Conservation (phyloP, 2,329 filamentous ascomycete species). For the Stenocarpella maydis region DNA sequence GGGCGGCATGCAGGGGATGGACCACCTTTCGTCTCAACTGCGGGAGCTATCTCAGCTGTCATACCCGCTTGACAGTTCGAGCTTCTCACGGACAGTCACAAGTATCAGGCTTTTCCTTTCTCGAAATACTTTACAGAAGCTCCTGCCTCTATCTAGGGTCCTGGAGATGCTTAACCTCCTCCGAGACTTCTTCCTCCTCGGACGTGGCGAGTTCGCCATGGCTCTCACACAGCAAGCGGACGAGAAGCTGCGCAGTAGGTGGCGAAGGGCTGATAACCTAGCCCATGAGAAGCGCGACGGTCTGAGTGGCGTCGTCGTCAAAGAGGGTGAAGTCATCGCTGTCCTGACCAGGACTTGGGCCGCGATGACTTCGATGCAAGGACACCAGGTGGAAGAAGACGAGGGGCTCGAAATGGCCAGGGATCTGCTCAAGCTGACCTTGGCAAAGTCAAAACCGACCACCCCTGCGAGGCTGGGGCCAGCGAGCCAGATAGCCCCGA, state of each 20-base stretch:
- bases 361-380: slow-evolving; percentile 77
- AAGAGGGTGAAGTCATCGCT: slow-evolving; percentile 85
- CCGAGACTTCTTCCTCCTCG: slow-evolving; percentile 86
- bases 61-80: slow-evolving; percentile 77
- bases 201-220: slow-evolving; percentile 90
- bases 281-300: slow-evolving; percentile 65
- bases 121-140: slow-evolving; percentile 80
- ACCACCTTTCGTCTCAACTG: slow-evolving; percentile 74
- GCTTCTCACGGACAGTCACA: slow-evolving; percentile 75
- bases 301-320: slow-evolving; percentile 73
- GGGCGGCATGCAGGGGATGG: slow-evolving; percentile 57
- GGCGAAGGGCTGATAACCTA: slow-evolving; percentile 69
- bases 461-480: slow-evolving; percentile 49
- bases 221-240: slow-evolving; percentile 87
- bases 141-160: slow-evolving; percentile 81
- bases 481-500: slow-evolving; percentile 52
- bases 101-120: slow-evolving; percentile 84
- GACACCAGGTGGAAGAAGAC: slow-evolving; percentile 76
- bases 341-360: slow-evolving; percentile 82
- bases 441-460: slow-evolving; percentile 58
- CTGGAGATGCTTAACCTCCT: slow-evolving; percentile 79
- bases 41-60: slow-evolving; percentile 71
- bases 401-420: slow-evolving; percentile 85
- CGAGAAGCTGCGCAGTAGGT: slow-evolving; percentile 76
- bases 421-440: slow-evolving; percentile 74